Evolutionary conservation across 176 grass and related monocot species (phyloP), one percentile per base, ranked within the genome.

Genomic region (Oryza meyeriana): DNA sequence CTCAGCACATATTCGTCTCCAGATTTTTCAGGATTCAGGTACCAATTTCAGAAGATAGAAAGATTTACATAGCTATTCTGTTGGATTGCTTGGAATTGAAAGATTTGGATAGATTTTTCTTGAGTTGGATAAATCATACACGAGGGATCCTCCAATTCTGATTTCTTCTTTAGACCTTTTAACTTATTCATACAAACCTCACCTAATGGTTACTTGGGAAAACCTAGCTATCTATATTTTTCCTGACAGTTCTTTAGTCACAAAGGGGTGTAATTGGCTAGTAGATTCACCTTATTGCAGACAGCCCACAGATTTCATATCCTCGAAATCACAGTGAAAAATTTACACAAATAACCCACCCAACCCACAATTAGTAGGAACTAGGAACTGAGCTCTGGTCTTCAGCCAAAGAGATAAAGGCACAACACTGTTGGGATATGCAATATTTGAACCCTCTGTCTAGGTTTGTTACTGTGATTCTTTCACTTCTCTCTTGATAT

Each of bases 21-120:
- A 16, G 95, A 98, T 76, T 98, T 95, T 74, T 72, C 77, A 79
- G 95, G 95, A 79, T 98, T 98, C 88, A 98, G 95, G 95, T 98
- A 91, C 27, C 64, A 34, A 20, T 87, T 36, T 78, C 64, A 13
- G 12, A 36, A 62, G 70, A 80, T 22, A 41, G 32, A 41, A 64
- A 78, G 10, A 78, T 40, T 6, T 65, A 40, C 48, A 64, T 75
- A 52, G 24, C 9, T 50, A 61, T 75, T 59, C 39, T 64, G 3
- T 76, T n/a, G 11, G 27, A 72, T 57, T 42, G 31, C 36, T 61
- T 66, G 70, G 61, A 76, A 67, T 27, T 25, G 64, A 77, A 65
- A 72, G 25, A 83, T 78, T 83, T 78, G 32, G 20, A 25, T 71
- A 34, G 12, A 47, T 61, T 78, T 77, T 25, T 25, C 13, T n/a